phyloP scores from a whole-genome alignment of 78 protist species.

The Ministeria vibrans region DNA sequence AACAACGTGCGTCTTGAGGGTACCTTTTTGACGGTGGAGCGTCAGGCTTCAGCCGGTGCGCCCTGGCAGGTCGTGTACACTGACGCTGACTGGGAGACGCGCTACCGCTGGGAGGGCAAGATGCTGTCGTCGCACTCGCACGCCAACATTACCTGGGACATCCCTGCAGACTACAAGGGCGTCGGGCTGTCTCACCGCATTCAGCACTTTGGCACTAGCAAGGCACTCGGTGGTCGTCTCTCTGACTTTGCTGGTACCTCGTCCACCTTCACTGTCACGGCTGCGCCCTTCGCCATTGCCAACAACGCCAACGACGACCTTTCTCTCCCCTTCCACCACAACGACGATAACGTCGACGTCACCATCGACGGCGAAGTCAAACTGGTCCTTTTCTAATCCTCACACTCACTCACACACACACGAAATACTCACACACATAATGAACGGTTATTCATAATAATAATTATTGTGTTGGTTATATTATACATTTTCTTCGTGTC shows the following conservation, averaged over 20 bases:
- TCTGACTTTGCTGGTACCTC: conserved; percentile 33
- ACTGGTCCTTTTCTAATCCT: too few relatives aligned
- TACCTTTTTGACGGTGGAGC: conserved; percentile 44
- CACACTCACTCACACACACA: too few relatives aligned
- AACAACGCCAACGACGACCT: too few relatives aligned
- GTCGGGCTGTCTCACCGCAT: too few relatives aligned
- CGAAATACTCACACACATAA: too few relatives aligned
- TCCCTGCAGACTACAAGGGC: conserved; percentile 34
- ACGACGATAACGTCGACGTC: too few relatives aligned
- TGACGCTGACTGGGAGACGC: conserved; percentile 59
- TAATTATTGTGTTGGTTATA: too few relatives aligned
- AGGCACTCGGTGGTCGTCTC: conserved; percentile 11
- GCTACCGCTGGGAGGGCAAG: conserved; percentile 30
- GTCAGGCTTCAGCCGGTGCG: background rate
- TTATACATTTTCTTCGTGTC: too few relatives aligned
- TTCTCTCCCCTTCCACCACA: too few relatives aligned
- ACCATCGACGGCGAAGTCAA: too few relatives aligned
- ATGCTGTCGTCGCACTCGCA: conserved; percentile 9
- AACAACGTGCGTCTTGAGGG: conserved; percentile 36
- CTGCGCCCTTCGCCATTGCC: too few relatives aligned
- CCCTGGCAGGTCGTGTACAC: conserved; percentile 23
- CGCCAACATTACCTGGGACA: conserved; percentile 50
- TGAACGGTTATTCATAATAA: too few relatives aligned
- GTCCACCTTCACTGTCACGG: conserved; percentile 30
- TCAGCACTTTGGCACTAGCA: conserved; percentile 40